Base-by-base conservation (phyloP, 345 rosid species). In the Sonneratia caseolaris region DNA sequence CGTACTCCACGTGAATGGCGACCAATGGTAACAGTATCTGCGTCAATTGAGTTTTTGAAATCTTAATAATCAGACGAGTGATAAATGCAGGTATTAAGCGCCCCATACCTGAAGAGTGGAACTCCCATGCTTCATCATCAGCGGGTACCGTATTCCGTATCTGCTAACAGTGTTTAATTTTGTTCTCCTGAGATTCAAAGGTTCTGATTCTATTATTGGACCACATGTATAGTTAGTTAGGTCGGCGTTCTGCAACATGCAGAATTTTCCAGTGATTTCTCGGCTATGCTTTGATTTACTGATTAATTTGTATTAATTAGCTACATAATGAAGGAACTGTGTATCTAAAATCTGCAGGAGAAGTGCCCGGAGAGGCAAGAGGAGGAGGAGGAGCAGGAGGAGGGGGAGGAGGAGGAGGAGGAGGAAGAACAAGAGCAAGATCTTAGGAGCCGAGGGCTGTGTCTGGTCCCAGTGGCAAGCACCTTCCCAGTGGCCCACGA, bases 401-500 rank as follows among this genome's bases (percentile, higher is more conserved):
- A 64, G 53, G 79, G 7, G 83, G 78, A 53, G 93, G 89, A 19
- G 32, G 32, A 27, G 32, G 32, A 0, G 32, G 32, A 27, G 32
- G 43, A 68, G 4, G 93, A 90, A 76, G 92, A 80, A 71, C 82
- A 84, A 59, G 89, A 84, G 55, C 92, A 92, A 76, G 95, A 93
- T 81, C 90, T 93, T 35, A 84, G 93, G 81, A 89, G 97, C 77
- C 83, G 91, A 75, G 97, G 98, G 42, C 78, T 93, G 68, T 93
- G 98, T 73, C 78, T 93, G 38, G 97, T 93, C 5, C 96, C 98
- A 18, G 85, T 93, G 68, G 86, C 95, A 3, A 93, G 91, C 87
- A 93, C 93, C 37, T 90, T 84, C 75, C 98, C 97, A 9, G 86
- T 93, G 40, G 84, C 97, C 43, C 97, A 90, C 56, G 98, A 93